A percentile compares a stretch with the other conserved stretches of the same genome.
phyloP scores from a whole-genome alignment of 2,329 filamentous ascomycete species.

The Talaromyces islandicus region DNA sequence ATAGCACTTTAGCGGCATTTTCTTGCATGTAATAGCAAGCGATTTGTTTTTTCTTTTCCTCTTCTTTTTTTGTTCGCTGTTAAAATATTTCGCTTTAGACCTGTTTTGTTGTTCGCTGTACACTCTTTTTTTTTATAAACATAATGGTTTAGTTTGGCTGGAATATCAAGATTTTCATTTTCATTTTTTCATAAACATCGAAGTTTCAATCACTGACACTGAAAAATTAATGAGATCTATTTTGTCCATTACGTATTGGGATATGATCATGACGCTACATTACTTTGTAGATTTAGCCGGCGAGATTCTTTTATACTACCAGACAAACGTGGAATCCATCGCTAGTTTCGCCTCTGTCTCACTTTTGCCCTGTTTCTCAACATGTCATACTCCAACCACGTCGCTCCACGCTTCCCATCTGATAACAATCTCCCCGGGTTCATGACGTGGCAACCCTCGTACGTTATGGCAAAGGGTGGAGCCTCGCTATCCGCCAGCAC shows the following conservation, averaged over 20 bases:
- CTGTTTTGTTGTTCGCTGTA: not conserved
- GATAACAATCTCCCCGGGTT: constrained; percentile 73
- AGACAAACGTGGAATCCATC: not conserved
- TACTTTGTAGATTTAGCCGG: too few relatives aligned
- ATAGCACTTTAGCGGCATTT: not conserved
- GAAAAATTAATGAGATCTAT: not conserved
- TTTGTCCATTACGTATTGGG: not conserved
- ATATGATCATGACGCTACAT: not conserved
- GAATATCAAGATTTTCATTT: not conserved
- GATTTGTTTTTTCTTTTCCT: not conserved
- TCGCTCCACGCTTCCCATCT: constrained; percentile 60
- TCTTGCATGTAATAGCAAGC: constrained; percentile 1
- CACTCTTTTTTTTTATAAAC: not conserved
- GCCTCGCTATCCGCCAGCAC: constrained; percentile 77
- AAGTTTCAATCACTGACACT: not conserved
- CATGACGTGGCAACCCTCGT: constrained; percentile 93
- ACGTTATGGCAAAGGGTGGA: constrained; percentile 78
- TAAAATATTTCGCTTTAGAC: not conserved
- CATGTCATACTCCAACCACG: constrained; percentile 85
- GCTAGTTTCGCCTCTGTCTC: constrained; percentile 46
- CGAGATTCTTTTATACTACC: too few relatives aligned
- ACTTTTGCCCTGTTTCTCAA: constrained; percentile 55
- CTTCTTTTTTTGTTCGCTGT: not conserved
- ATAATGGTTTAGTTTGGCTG: not conserved
- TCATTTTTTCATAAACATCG: not conserved